Conservation (phyloP, 176 grass and related monocot species). For the Oryza officinalis region DNA sequence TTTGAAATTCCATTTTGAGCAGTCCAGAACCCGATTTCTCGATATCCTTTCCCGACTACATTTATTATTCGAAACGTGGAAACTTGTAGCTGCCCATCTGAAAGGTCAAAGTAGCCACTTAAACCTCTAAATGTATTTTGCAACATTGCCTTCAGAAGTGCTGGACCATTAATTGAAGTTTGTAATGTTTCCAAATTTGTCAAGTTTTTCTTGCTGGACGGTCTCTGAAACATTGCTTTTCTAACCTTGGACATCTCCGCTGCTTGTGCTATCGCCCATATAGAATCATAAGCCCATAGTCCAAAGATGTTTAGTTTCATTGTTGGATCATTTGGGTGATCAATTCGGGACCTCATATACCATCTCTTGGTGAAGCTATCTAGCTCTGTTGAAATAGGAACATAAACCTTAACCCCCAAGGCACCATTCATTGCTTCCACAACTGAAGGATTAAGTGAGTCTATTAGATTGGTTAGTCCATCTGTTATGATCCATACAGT, state of each 20-base stretch:
- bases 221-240: constrained; percentile 15
- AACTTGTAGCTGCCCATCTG: constrained; percentile 41
- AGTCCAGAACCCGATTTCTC: constrained; percentile 51
- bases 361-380: constrained; percentile 51
- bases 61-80: constrained; percentile 60
- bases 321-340: constrained; percentile 38
- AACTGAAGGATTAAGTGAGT: constrained; percentile 28
- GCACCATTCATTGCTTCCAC: constrained; percentile 46
- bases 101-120: constrained; percentile 50
- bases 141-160: constrained; percentile 41
- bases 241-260: constrained; percentile 24
- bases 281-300: constrained; percentile 57
- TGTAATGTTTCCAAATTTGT: constrained; percentile 8
- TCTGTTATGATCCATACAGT: constrained; percentile 61
- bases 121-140: constrained; percentile 52
- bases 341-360: constrained; percentile 47
- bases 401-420: constrained; percentile 46
- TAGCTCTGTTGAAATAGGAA: constrained; percentile 41
- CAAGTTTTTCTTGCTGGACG: background rate
- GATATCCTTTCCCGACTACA: constrained; percentile 25
- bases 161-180: constrained; percentile 33
- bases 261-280: constrained; percentile 51
- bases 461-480: constrained; percentile 45
- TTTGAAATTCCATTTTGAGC: constrained; percentile 25
- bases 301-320: constrained; percentile 36